These are phyloP conservation scores for Medicago lupulina DNA, from an alignment of 306 rosid species.

Conservation along the genomic window DNA sequence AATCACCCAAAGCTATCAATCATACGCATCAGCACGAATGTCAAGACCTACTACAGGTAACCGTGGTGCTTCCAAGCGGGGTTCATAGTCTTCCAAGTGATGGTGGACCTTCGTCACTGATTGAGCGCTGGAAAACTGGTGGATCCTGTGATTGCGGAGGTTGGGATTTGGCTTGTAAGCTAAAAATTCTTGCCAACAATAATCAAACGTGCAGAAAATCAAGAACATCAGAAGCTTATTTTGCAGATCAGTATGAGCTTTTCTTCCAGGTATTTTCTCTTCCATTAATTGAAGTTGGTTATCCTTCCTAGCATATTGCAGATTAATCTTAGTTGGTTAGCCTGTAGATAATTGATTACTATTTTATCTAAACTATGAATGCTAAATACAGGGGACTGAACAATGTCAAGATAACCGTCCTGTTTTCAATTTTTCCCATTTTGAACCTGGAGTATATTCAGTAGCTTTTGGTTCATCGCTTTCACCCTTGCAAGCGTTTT, in stretches of 20 bases:
- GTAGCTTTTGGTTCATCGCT: constrained; percentile 75
- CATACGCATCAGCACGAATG: constrained; percentile 40
- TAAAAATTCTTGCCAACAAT: constrained; percentile 64
- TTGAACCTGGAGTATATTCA: constrained; percentile 76
- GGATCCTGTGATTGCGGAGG: constrained; percentile 99
- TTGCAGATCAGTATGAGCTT: constrained; percentile 65
- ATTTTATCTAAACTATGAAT: constrained; percentile 34
- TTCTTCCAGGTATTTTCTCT: constrained; percentile 70
- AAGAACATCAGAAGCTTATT: constrained; percentile 50
- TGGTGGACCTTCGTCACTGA: constrained; percentile 94
- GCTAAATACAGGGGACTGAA: constrained; percentile 64
- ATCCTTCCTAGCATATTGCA: constrained; percentile 18
- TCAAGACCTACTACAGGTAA: constrained; percentile 52
- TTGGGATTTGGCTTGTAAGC: constrained; percentile 97
- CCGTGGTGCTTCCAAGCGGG: constrained; percentile 91
- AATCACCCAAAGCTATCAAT: constrained; percentile 53
- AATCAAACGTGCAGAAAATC: constrained; percentile 50
- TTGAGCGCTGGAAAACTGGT: constrained; percentile 95
- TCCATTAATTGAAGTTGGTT: constrained; percentile 25
- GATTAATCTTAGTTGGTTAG: constrained; percentile 3
- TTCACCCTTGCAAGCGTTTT: constrained; percentile 86
- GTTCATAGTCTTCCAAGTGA: constrained; percentile 86
- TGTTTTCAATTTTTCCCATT: constrained; percentile 60
- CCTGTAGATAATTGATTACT: constrained; percentile 35
- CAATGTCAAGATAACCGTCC: constrained; percentile 60